Evolutionary conservation across 768 basidiomycete genomes (phyloP).

Genomic region (Mycena vitilis): DNA sequence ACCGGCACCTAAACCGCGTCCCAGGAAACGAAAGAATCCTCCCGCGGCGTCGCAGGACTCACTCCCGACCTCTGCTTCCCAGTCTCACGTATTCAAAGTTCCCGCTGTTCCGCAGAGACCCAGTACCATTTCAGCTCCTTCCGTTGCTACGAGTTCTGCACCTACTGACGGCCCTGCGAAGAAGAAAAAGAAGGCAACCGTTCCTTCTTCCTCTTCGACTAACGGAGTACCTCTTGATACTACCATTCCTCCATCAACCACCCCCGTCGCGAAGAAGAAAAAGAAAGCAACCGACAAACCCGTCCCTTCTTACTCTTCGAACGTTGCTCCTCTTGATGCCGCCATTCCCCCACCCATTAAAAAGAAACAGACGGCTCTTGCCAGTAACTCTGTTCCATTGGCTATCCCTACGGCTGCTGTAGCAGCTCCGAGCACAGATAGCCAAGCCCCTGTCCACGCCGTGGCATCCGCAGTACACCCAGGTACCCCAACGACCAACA

Average conservation of each 20-base stretch:
- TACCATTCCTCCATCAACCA: neutral
- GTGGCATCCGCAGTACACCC: neutral
- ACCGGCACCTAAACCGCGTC: constrained; percentile 1
- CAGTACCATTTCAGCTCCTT: neutral
- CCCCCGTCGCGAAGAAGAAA: constrained; percentile 10
- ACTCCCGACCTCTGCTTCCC: neutral
- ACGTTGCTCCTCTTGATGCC: neutral
- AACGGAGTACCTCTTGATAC: constrained; percentile 55
- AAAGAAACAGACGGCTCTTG: neutral
- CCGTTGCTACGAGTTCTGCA: neutral
- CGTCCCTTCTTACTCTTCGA: neutral
- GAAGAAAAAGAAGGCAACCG: constrained; percentile 13
- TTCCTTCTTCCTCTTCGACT: neutral
- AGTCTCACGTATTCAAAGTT: constrained; percentile 25
- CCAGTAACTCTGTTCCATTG: neutral
- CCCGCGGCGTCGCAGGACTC: constrained; percentile 3
- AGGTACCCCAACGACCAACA: neutral
- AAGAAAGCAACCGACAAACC: constrained; percentile 2
- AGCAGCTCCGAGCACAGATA: neutral
- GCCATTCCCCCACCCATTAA: neutral
- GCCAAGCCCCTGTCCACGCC: neutral
- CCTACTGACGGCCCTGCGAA: neutral
- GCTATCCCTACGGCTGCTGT: neutral
- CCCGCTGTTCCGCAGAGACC: constrained; percentile 27
- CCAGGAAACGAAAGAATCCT: constrained; percentile 15